Conservation (phyloP, 345 rosid genomes). For the Linum usitatissimum region DNA sequence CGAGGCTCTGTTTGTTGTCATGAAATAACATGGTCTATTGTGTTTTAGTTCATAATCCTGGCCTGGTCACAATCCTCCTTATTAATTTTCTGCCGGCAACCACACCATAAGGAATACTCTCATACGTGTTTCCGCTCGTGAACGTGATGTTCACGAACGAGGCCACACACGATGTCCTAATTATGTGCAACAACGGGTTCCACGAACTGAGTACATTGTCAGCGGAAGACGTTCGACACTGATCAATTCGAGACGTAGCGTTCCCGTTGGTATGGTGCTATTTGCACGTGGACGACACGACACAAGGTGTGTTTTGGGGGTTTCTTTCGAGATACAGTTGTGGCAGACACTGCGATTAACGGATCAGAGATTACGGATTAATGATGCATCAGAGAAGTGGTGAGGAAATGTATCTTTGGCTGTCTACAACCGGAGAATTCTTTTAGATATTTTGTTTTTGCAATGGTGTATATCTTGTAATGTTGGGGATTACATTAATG, state of each 20-base stretch:
- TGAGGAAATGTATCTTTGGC: neutral
- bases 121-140: neutral
- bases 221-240: neutral
- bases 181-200: neutral
- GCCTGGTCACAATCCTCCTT: too few relatives aligned
- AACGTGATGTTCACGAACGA: neutral
- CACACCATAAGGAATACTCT: too few relatives aligned
- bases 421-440: neutral
- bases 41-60: too few relatives aligned
- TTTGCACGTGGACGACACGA: neutral
- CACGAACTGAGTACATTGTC: neutral
- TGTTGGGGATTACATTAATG: too few relatives aligned
- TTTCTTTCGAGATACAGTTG: neutral
- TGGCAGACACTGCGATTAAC: neutral
- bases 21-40: too few relatives aligned
- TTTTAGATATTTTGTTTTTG: too few relatives aligned
- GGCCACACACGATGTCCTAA: neutral
- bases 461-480: too few relatives aligned
- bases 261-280: neutral
- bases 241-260: neutral
- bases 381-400: neutral
- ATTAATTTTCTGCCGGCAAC: too few relatives aligned
- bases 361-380: neutral
- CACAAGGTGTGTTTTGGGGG: neutral
- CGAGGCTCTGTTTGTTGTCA: too few relatives aligned